phyloP scores from a whole-genome alignment of 768 basidiomycete species.

The Leccinum subtestaceum region DNA sequence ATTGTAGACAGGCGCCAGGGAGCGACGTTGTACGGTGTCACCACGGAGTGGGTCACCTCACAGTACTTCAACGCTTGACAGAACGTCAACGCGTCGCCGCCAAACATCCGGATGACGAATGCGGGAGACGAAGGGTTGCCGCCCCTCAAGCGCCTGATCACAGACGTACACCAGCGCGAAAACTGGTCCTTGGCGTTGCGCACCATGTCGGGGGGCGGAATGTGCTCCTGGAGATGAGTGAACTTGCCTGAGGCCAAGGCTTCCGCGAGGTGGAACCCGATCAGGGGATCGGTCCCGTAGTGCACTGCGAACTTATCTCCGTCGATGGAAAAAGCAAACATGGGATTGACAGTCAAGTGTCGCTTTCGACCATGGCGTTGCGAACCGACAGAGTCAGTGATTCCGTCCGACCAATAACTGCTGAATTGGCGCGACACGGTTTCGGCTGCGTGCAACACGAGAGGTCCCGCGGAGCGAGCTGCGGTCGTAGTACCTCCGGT shows the following conservation, averaged over 20 bases:
- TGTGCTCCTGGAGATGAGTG: not conserved
- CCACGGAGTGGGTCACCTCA: slow-evolving; percentile 1
- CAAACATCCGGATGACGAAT: slow-evolving; percentile 29
- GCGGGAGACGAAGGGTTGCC: slow-evolving; percentile 11
- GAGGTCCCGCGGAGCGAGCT: slow-evolving; percentile 29
- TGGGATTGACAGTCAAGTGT: slow-evolving; percentile 23
- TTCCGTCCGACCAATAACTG: slow-evolving; percentile 24
- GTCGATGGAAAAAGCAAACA: slow-evolving; percentile 27
- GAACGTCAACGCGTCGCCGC: slow-evolving; percentile 28
- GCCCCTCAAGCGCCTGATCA: slow-evolving; percentile 13
- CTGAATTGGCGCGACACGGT: slow-evolving; percentile 15
- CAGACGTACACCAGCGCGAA: slow-evolving; percentile 22
- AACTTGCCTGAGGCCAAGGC: slow-evolving; percentile 14
- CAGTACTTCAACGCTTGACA: slow-evolving; percentile 21
- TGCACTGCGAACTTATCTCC: slow-evolving; percentile 27
- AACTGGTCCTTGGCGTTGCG: slow-evolving; percentile 24
- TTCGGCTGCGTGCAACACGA: not conserved
- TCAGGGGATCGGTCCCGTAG: slow-evolving; percentile 29
- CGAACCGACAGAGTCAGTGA: slow-evolving; percentile 5
- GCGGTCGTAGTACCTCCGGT: slow-evolving; percentile 2
- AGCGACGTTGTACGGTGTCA: slow-evolving; percentile 21
- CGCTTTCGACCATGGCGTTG: not conserved
- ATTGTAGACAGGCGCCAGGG: slow-evolving; percentile 25
- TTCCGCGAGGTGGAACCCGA: slow-evolving; percentile 33
- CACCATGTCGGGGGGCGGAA: slow-evolving; percentile 9